Base-by-base conservation (phyloP, 2,329 filamentous ascomycete species). In the Ophiostoma quercus region DNA sequence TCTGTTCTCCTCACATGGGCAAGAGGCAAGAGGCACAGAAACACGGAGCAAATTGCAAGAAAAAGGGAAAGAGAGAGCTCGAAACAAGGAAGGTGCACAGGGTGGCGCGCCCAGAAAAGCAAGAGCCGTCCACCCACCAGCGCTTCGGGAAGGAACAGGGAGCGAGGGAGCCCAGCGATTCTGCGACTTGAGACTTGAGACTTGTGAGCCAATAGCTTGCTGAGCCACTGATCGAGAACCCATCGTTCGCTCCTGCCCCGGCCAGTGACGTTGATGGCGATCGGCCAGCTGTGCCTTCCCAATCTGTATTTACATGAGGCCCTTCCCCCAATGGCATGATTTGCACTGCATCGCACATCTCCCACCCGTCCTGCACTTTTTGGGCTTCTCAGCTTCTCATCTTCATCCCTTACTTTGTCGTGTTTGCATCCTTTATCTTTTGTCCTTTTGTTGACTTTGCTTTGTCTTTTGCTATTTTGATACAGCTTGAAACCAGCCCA, bases 61-160 rank as follows among this genome's bases (percentile, higher is more conserved):
- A 34, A 63, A n/a, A 16, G 39, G 16, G 62, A 41, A 29, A 22
- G 62, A 34, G 32, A 37, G 8, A 37, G 32, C n/a, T 41, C 62
- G 37, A 66, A 66, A 66, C 62, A 41, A 66, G 62, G 19, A 66
- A 66, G 32, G 62, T 32, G 37, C 62, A 66, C 62, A 66, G 62
- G 14, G 32, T 32, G 32, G 62, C 57, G 25, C 57, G 57, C 57
- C 57, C 11, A 62, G 54, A 62, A 62, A 16, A 62, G 57, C 57
- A 62, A 62, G 57, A 32, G n/a, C 57, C 16, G 14, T 34, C 12
- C 25, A 32, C 57, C 22, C 25, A 34, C 25, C 57, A 62, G 51
- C 51, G 51, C 51, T 32, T 62, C 57, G 25, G 25, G 57, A 32
- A 62, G 57, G 57, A 62, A 25, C 34, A 34, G 34, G 57, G 57